phyloP scores from a whole-genome alignment of 1,139 yeast genomes.

The Diutina sp. region DNA sequence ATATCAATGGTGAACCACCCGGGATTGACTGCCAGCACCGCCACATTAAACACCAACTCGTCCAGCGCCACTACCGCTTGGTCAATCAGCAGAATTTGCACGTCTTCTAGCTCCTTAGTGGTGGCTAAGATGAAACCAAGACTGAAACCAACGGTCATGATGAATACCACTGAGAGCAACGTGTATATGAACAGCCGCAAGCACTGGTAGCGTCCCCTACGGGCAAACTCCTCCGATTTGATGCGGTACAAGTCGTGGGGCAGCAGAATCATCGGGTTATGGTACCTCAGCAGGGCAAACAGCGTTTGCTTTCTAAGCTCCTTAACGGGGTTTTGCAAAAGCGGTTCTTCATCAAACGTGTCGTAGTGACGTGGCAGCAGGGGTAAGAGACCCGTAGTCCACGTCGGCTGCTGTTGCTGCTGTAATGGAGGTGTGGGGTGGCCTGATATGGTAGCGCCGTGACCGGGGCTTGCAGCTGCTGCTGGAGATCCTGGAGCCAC shows the following conservation, averaged over 20 bases:
- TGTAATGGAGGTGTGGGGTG: neutral
- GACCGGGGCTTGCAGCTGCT: neutral
- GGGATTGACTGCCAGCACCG: conserved; percentile 75
- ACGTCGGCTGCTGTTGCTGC: neutral
- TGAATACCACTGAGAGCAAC: conserved; percentile 34
- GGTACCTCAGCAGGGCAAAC: conserved; percentile 2
- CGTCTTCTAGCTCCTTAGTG: conserved; percentile 66
- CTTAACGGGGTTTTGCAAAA: neutral
- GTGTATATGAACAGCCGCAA: conserved; percentile 45
- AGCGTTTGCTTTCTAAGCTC: neutral
- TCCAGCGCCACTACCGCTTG: conserved; percentile 75
- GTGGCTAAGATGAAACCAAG: conserved; percentile 82
- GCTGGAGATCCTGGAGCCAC: neutral
- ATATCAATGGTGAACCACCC: conserved; percentile 65
- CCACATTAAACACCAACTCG: conserved; percentile 70
- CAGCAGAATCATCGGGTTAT: neutral
- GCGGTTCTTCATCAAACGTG: neutral
- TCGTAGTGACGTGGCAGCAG: neutral
- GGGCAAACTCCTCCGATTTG: neutral
- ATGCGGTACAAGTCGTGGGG: neutral
- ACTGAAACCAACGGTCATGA: conserved; percentile 61
- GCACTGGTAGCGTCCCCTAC: conserved; percentile 16
- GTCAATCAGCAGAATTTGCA: conserved; percentile 45
- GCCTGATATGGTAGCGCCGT: neutral
- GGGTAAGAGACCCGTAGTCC: neutral